These are phyloP conservation scores for Pleurotus cornucopiae DNA, from an alignment of 768 basidiomycete species.

Conservation along the genomic window DNA sequence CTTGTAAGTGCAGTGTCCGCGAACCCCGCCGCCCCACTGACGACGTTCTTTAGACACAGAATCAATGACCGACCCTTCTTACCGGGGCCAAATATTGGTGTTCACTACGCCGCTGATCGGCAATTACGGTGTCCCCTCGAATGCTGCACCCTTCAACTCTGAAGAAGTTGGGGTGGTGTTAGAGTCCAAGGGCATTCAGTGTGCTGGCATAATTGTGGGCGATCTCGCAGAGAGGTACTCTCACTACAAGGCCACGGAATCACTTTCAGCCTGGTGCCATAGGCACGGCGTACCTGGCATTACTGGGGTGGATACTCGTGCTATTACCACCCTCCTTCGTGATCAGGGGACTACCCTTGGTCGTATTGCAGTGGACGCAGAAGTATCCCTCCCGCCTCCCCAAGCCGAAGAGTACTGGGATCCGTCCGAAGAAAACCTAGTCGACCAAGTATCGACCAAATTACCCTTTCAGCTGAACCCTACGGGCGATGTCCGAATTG, in stretches of 20 bases:
- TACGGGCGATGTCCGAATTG: slow-evolving; percentile 83
- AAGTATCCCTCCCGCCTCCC: slow-evolving; percentile 59
- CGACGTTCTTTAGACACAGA: slow-evolving; percentile 73
- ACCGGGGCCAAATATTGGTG: slow-evolving; percentile 95
- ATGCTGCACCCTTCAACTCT: slow-evolving; percentile 65
- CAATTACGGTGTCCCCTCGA: slow-evolving; percentile 93
- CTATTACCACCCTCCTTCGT: slow-evolving; percentile 88
- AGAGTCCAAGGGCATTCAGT: slow-evolving; percentile 88
- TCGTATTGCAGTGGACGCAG: slow-evolving; percentile 78
- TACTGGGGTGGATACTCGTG: slow-evolving; percentile 96
- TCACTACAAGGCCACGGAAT: slow-evolving; percentile 92
- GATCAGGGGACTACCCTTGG: slow-evolving; percentile 98
- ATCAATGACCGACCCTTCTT: slow-evolving; percentile 99
- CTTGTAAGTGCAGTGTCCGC: slow-evolving; percentile 54
- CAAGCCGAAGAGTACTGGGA: slow-evolving; percentile 82
- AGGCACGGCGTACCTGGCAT: slow-evolving; percentile 89
- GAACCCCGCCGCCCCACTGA: background rate
- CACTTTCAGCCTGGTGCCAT: slow-evolving; percentile 88
- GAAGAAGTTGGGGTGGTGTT: slow-evolving; percentile 84
- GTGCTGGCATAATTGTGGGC: slow-evolving; percentile 87
- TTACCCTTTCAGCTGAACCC: slow-evolving; percentile 83
- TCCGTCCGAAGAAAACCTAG: slow-evolving; percentile 86
- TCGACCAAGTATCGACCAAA: slow-evolving; percentile 89
- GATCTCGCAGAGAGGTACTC: slow-evolving; percentile 95
- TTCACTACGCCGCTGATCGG: slow-evolving; percentile 99